phyloP scores from a whole-genome alignment of 768 basidiomycete species.

The Panus rudis region DNA sequence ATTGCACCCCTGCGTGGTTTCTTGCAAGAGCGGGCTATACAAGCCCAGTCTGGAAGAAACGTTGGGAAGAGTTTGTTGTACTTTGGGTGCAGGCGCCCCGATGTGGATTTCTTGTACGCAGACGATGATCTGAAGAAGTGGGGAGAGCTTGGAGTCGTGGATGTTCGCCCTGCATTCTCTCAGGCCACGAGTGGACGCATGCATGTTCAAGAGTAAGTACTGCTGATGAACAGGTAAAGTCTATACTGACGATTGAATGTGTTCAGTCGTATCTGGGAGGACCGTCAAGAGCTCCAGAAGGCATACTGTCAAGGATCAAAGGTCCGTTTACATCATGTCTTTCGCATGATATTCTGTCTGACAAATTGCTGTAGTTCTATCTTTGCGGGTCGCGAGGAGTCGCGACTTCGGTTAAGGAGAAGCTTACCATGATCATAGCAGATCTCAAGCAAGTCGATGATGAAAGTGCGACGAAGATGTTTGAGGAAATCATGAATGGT shows the following conservation, averaged over 20 bases:
- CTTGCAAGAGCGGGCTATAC: slow-evolving; percentile 42
- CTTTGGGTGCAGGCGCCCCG: slow-evolving; percentile 39
- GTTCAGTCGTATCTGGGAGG: slow-evolving; percentile 34
- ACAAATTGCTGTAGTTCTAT: slow-evolving; percentile 2
- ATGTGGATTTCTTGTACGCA: slow-evolving; percentile 36
- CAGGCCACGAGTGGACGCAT: slow-evolving; percentile 16
- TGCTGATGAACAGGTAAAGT: background rate
- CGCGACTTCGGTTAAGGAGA: slow-evolving; percentile 22
- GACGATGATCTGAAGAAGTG: slow-evolving; percentile 36
- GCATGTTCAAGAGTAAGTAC: slow-evolving; percentile 23
- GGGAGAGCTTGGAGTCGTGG: slow-evolving; percentile 34
- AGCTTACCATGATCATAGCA: slow-evolving; percentile 23
- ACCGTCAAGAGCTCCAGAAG: slow-evolving; percentile 28
- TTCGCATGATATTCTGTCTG: background rate
- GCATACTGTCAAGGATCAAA: slow-evolving; percentile 27
- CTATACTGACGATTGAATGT: background rate
- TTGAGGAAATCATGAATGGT: slow-evolving; percentile 24
- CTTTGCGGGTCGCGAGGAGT: slow-evolving; percentile 6
- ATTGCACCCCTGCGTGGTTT: slow-evolving; percentile 46
- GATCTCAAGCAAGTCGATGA: slow-evolving; percentile 11
- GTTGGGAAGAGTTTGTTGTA: slow-evolving; percentile 36
- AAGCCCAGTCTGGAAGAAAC: slow-evolving; percentile 34
- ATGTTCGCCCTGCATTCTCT: slow-evolving; percentile 36
- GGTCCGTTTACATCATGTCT: slow-evolving; percentile 23
- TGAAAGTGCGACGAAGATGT: slow-evolving; percentile 17